Percentiles rank a stretch among this genome's conserved stretches.
phyloP scores from a whole-genome alignment of 495 filamentous ascomycete genomes.

The Poronia punctata region DNA sequence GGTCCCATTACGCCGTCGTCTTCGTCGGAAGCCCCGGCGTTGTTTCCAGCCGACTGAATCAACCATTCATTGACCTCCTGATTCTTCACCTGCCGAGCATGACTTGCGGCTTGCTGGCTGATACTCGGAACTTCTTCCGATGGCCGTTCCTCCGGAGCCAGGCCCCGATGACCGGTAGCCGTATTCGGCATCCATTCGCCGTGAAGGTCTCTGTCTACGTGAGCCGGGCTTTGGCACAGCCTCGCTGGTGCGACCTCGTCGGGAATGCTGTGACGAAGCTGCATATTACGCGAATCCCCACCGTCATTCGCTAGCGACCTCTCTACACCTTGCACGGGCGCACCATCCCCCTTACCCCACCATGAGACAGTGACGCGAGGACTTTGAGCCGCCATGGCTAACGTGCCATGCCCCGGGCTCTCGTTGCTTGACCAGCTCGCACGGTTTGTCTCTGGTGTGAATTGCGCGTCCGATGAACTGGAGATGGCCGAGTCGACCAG shows the following conservation, averaged over 20 bases:
- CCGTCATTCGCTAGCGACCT: conserved; percentile 16
- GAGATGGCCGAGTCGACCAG: conserved; percentile 21
- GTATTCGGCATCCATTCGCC: conserved; percentile 33
- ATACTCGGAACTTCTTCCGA: conserved; percentile 30
- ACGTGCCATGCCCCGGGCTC: conserved; percentile 28
- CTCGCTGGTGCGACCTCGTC: conserved; percentile 19
- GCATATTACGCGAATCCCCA: conserved; percentile 13
- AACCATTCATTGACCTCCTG: conserved; percentile 37
- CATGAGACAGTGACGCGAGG: conserved; percentile 43
- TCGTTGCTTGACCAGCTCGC: conserved; percentile 44
- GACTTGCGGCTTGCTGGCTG: conserved; percentile 31
- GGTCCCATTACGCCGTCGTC: conserved; percentile 5
- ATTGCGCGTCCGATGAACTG: conserved; percentile 25
- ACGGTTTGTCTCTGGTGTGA: conserved; percentile 43
- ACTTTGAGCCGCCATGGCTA: conserved; percentile 36
- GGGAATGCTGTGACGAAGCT: conserved; percentile 14
- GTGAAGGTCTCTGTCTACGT: conserved; percentile 25
- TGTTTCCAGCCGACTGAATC: conserved; percentile 15
- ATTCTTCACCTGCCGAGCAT: conserved; percentile 32
- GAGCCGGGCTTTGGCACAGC: conserved; percentile 3
- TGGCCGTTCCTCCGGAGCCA: conserved; percentile 35
- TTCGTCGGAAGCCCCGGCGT: conserved; percentile 1
- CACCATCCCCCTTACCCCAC: conserved; percentile 34
- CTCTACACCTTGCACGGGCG: conserved; percentile 22
- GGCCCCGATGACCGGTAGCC: conserved; percentile 31